Evolutionary conservation across 306 rosid genomes (phyloP), one percentile per base, ranked within the genome.

Genomic region (Corylus avellana): DNA sequence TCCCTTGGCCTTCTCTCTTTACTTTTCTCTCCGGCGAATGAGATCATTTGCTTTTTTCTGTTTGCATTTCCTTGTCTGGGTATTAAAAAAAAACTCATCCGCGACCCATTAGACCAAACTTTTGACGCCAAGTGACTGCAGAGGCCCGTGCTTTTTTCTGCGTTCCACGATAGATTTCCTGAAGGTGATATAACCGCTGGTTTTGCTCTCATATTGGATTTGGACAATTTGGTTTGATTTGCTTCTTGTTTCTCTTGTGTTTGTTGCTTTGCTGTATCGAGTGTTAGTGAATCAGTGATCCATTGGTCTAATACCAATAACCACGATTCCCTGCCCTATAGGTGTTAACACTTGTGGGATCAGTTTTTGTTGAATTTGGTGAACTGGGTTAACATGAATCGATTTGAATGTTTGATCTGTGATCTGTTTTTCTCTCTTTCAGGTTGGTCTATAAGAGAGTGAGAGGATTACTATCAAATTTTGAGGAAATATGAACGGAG

Each of bases 401-500:
- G 25, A 35, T 76, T 77, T 64, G 37, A 64, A 47, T 61, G 56
- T 54, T 50, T 42, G 84, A 80, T 85, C 84, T 25, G 61, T 77
- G 87, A 80, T 82, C 76, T 84, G 67, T 70, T 61, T 50, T 69
- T 74, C 39, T 18, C 54, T 64, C 75, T 79, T 79, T 81, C 49
- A 75, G 57, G 75, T 42, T 81, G 82, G 75, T 77, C 58, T 8
- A 27, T 27, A 44, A 70, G 68, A 63, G 46, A 51, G 61, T 75
- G 42, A 12, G 14, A 70, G 86, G 62, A 51, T 71, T 18, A 53
- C 32, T 32, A 37, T 72, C 39, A 79, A 75, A 79, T 87, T 73
- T 14, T 74, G 22, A 27, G 49, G 59, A 78, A 84, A 85, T 4
- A 95, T 90, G 96, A 83, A 91, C 82, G 93, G 92, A 71, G 95